phyloP scores from a whole-genome alignment of 805 yeast genomes.

The Alloascoidea africana region DNA sequence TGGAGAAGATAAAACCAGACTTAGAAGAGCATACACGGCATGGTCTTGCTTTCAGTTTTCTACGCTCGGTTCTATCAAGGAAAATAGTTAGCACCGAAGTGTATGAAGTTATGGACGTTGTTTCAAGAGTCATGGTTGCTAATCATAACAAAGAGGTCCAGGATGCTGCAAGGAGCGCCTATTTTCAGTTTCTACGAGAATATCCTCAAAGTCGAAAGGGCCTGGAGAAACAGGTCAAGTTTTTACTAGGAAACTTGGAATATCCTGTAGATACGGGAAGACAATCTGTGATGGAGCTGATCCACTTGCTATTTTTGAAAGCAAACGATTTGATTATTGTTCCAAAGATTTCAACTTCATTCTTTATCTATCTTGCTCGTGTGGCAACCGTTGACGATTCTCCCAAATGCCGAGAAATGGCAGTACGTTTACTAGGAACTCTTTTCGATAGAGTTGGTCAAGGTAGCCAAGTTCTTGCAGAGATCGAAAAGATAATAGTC shows the following conservation, averaged over 20 bases:
- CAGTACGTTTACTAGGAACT: constrained; percentile 41
- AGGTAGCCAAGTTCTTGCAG: constrained; percentile 15
- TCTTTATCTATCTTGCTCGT: constrained; percentile 71
- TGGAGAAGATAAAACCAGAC: constrained; percentile 69
- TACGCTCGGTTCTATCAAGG: constrained; percentile 62
- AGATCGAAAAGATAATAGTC: constrained; percentile 24
- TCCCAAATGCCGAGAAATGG: constrained; percentile 72
- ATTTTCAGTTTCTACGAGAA: constrained; percentile 77
- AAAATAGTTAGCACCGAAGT: constrained; percentile 74
- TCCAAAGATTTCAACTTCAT: constrained; percentile 47
- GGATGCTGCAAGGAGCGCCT: constrained; percentile 71
- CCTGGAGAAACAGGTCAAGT: constrained; percentile 68
- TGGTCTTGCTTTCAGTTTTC: constrained; percentile 73
- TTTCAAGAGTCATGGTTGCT: constrained; percentile 77
- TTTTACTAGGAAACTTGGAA: constrained; percentile 62
- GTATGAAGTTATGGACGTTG: constrained; percentile 74
- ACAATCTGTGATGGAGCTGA: constrained; percentile 78
- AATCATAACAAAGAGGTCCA: constrained; percentile 74
- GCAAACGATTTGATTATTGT: constrained; percentile 37
- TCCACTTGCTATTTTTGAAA: constrained; percentile 54
- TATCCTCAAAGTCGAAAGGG: constrained; percentile 87
- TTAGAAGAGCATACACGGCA: constrained; percentile 81
- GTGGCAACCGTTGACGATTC: constrained; percentile 67
- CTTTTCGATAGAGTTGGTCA: constrained; percentile 36
- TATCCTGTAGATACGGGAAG: constrained; percentile 83